These are phyloP conservation scores for Aspergillus biplanus DNA, from an alignment of 495 filamentous ascomycete genomes.

Conservation along the genomic window DNA sequence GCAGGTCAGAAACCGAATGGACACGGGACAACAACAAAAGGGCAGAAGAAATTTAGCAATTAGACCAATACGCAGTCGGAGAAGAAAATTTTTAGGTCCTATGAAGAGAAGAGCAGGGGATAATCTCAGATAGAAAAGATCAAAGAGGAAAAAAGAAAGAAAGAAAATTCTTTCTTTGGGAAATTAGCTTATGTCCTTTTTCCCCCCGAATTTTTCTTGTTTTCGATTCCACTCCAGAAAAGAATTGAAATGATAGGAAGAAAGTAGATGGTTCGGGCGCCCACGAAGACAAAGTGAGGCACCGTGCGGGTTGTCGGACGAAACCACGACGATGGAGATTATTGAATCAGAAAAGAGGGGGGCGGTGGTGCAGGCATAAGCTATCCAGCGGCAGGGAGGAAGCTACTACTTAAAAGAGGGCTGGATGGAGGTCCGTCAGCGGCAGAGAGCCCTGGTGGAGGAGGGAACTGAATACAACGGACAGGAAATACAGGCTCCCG, in stretches of 20 bases:
- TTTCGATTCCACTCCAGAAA: not conserved
- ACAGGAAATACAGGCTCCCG: conserved; percentile 20
- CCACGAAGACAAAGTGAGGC: conserved; percentile 22
- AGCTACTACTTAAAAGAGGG: conserved; percentile 1
- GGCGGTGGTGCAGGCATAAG: not conserved
- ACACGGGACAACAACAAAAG: not conserved
- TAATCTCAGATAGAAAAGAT: not conserved
- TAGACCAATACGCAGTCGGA: not conserved
- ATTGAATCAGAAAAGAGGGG: conserved; percentile 8
- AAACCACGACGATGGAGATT: conserved; percentile 3
- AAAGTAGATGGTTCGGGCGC: conserved; percentile 13
- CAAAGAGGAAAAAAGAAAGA: not conserved
- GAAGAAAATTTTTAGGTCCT: not conserved
- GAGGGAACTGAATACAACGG: not conserved
- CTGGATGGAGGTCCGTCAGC: conserved; percentile 8
- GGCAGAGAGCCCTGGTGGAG: conserved; percentile 2
- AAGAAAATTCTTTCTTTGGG: not conserved
- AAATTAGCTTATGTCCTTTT: not conserved
- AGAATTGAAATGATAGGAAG: not conserved
- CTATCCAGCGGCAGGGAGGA: conserved; percentile 13
- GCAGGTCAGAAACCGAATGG: not conserved
- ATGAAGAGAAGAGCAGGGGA: not conserved
- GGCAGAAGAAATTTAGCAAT: not conserved
- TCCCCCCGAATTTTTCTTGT: not conserved
- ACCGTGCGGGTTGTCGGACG: not conserved